Base-by-base conservation (phyloP, 805 yeast genomes). In the Ascoidea tarda region DNA sequence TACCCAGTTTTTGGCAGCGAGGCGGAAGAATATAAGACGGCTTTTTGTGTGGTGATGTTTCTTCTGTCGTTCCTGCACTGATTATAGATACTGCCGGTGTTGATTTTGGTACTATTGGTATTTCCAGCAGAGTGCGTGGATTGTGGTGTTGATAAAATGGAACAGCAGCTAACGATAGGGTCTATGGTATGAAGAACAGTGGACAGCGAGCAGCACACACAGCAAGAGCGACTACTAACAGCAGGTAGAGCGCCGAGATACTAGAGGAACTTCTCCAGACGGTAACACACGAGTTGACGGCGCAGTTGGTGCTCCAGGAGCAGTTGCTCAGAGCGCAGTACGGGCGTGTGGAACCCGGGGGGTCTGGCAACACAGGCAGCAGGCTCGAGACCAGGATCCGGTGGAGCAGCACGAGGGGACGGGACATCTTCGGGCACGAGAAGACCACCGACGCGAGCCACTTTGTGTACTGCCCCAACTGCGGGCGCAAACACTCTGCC, bases 401-500 rank as follows among this genome's bases (percentile, higher is more conserved):
- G 12, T 59, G 54, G 51, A 55, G 57, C 32, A 49, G 45, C 8
- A 58, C 28, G 54, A 59, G 47, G 38, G 64, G 55, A 16, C 64
- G 62, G 53, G 81, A 77, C 56, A 72, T 77, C 2, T 76, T 66
- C 60, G 77, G 77, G n/a, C 75, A 75, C 54, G 81, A 75, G 51
- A 74, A 73, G 57, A 59, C 59, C 14, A 73, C 75, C 49, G 87
- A 81, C 48, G 63, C 75, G 16, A 68, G 72, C 1, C 65, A 75
- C 51, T 88, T 89, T 65, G 87, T 88, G 60, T 77, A 72, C 53
- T 91, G 99, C 67, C 74, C 75, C 5, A 84, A 85, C 58, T 91
- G 99, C 66, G 81, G 79, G 16, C 73, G 99, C 53, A 87, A 83
- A 60, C 84, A 91, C 6, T 91, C 96, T 0, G 96, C 96, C 0